phyloP scores from a whole-genome alignment of 257 asterid genomes.

The Asclepias syriaca region DNA sequence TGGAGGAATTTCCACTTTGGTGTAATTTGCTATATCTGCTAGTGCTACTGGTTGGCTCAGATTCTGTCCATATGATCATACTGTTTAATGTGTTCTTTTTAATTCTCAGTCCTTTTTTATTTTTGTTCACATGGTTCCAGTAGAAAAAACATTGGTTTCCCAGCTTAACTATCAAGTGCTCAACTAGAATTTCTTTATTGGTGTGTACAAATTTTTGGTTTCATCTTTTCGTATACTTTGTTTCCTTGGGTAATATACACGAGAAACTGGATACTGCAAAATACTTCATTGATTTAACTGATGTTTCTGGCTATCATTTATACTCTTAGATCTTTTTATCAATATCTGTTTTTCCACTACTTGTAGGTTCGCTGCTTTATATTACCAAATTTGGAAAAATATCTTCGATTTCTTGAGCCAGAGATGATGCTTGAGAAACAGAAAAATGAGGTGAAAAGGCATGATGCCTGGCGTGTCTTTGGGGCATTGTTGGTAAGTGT shows the following conservation, averaged over 20 bases:
- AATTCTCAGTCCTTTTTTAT: background rate
- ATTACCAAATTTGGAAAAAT: slow-evolving; percentile 79
- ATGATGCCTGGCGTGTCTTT: slow-evolving; percentile 91
- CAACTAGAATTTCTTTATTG: background rate
- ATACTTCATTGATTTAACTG: slow-evolving; percentile 3
- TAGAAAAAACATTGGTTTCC: background rate
- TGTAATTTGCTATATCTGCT: background rate
- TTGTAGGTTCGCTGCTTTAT: slow-evolving; percentile 64
- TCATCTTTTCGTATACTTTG: background rate
- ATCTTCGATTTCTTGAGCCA: slow-evolving; percentile 75
- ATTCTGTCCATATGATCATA: background rate
- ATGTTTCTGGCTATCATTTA: slow-evolving; percentile 3
- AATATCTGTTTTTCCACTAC: slow-evolving; percentile 17
- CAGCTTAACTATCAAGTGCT: background rate
- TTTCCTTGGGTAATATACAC: background rate
- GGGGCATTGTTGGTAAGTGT: slow-evolving; percentile 51
- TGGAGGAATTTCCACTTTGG: background rate
- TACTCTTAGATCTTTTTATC: background rate
- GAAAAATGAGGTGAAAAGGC: slow-evolving; percentile 87
- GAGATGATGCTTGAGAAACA: slow-evolving; percentile 92
- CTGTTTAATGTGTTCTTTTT: background rate
- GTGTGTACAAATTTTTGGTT: background rate
- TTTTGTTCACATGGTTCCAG: background rate
- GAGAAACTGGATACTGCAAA: background rate
- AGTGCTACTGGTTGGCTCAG: background rate